phyloP scores from a whole-genome alignment of 306 rosid genomes.

The Glycine latifolia region DNA sequence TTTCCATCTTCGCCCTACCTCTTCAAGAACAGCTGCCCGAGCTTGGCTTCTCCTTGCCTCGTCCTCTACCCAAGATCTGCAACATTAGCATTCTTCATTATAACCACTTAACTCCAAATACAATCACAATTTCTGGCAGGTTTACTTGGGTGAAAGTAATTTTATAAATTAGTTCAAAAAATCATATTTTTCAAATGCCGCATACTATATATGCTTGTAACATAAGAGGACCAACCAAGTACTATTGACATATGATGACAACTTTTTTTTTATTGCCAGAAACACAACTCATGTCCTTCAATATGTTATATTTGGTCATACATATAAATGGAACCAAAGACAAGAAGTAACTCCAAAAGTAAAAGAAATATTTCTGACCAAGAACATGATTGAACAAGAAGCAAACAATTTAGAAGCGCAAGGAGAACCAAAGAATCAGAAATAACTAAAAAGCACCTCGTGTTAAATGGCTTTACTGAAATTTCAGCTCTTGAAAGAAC shows the following conservation, averaged over 20 bases:
- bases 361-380: background rate
- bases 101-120: constrained; percentile 38
- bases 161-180: background rate
- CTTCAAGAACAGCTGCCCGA: constrained; percentile 86
- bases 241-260: background rate
- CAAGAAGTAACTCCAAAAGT: background rate
- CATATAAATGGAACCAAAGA: background rate
- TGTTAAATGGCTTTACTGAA: constrained; percentile 7
- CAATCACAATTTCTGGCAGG: constrained; percentile 20
- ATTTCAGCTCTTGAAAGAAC: constrained; percentile 1
- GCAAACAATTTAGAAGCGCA: constrained; percentile 23
- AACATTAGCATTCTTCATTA: constrained; percentile 44
- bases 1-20: constrained; percentile 94
- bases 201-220: background rate
- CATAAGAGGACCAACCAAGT: background rate
- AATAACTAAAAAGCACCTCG: background rate
- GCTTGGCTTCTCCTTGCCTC: constrained; percentile 89
- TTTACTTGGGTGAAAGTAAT: background rate
- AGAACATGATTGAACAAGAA: background rate
- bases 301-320: background rate
- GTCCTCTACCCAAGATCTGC: constrained; percentile 99
- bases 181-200: background rate
- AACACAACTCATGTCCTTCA: constrained; percentile 3
- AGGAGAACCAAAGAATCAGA: background rate
- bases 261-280: background rate